Conservation (phyloP, 2,329 filamentous ascomycete genomes). For the Eutypella sp. region DNA sequence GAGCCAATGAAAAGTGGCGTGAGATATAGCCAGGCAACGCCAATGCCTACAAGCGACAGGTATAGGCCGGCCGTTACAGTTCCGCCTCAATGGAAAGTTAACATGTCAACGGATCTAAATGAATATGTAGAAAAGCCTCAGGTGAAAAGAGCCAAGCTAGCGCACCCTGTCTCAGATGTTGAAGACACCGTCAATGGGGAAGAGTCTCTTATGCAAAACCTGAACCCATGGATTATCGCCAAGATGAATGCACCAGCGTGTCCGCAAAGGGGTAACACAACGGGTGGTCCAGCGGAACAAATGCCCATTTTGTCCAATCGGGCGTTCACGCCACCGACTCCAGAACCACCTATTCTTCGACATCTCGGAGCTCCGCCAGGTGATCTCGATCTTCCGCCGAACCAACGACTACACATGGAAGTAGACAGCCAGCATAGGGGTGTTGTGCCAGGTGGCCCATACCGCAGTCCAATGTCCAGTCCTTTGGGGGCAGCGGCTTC, state of each 20-base stretch:
- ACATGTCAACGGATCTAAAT: conserved; percentile 19
- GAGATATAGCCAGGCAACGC: background rate
- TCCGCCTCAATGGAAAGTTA: conserved; percentile 7
- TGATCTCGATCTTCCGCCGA: conserved; percentile 22
- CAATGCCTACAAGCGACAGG: background rate
- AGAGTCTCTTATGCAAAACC: conserved; percentile 2
- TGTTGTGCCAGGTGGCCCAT: conserved; percentile 16
- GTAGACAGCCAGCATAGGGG: background rate
- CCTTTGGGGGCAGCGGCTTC: conserved; percentile 4
- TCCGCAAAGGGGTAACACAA: background rate
- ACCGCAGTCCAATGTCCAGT: conserved; percentile 21
- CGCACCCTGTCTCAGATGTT: background rate
- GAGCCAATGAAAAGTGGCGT: conserved; percentile 2
- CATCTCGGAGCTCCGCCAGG: conserved; percentile 21
- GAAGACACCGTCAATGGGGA: conserved; percentile 1
- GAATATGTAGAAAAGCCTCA: conserved; percentile 1
- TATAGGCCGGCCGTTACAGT: background rate
- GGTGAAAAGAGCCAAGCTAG: background rate
- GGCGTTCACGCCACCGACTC: conserved; percentile 8
- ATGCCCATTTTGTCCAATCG: background rate
- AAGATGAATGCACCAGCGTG: conserved; percentile 27
- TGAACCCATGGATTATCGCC: conserved; percentile 37
- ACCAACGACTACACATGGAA: conserved; percentile 7
- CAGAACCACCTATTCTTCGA: conserved; percentile 24
- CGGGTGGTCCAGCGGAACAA: background rate